A percentile compares a stretch with the other conserved stretches of the same genome.
phyloP scores from a whole-genome alignment of 1,284 basidiomycete species.

The Tilletia setariae region DNA sequence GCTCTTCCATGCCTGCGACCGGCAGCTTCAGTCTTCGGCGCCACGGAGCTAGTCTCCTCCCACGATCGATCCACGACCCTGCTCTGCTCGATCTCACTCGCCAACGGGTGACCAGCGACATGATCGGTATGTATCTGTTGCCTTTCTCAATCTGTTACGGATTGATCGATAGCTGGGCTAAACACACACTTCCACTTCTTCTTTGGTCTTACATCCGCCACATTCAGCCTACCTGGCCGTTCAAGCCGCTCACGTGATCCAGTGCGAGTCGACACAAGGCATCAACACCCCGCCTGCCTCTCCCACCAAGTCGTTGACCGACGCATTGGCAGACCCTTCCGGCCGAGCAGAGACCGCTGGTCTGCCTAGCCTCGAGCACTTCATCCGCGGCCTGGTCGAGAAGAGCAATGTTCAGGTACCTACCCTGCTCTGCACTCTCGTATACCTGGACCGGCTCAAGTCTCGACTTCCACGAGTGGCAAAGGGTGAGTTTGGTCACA shows the following conservation, averaged over 20 bases:
- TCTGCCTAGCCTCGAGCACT: constrained; percentile 77
- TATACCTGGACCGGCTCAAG: constrained; percentile 86
- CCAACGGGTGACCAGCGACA: constrained; percentile 50
- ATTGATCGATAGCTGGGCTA: not conserved
- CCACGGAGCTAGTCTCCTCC: constrained; percentile 49
- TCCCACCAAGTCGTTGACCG: constrained; percentile 39
- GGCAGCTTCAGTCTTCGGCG: constrained; percentile 38
- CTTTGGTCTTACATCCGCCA: too few relatives aligned
- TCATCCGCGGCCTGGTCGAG: constrained; percentile 79
- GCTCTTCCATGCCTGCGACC: constrained; percentile 29
- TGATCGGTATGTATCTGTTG: constrained; percentile 36
- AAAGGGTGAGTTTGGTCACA: constrained; percentile 64
- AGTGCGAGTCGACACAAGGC: constrained; percentile 41
- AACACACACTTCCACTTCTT: not conserved
- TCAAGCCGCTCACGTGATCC: constrained; percentile 52
- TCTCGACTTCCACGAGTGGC: constrained; percentile 74
- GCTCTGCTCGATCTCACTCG: constrained; percentile 52
- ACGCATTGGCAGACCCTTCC: constrained; percentile 43
- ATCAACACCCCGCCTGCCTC: constrained; percentile 43
- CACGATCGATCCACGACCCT: constrained; percentile 50
- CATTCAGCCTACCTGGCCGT: constrained; percentile 50
- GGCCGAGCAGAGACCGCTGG: constrained; percentile 55
- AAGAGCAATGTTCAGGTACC: constrained; percentile 86
- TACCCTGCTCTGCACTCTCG: constrained; percentile 83
- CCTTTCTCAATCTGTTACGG: not conserved